phyloP scores from a whole-genome alignment of 2,329 filamentous ascomycete species.

The Alternaria gansuensis region DNA sequence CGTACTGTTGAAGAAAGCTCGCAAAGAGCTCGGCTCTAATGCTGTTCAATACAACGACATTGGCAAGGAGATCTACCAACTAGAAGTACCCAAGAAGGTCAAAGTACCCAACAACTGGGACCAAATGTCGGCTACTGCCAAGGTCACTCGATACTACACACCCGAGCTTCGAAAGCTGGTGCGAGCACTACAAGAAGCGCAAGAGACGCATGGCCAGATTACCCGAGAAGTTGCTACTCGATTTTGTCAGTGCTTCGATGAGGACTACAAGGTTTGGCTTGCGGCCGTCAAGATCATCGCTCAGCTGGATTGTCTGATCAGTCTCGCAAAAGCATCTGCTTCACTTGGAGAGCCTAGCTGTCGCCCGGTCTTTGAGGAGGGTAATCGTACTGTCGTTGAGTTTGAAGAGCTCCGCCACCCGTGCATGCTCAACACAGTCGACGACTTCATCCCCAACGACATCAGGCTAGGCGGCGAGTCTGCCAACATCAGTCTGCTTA shows the following conservation, averaged over 20 bases:
- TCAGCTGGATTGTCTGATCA: slow-evolving; percentile 94
- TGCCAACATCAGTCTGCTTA: slow-evolving; percentile 88
- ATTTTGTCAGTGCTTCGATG: slow-evolving; percentile 88
- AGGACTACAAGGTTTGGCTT: slow-evolving; percentile 85
- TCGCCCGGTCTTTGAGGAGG: slow-evolving; percentile 85
- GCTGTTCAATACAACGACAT: slow-evolving; percentile 70
- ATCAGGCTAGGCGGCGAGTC: slow-evolving; percentile 82
- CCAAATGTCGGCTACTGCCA: slow-evolving; percentile 93
- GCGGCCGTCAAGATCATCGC: slow-evolving; percentile 88
- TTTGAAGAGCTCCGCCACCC: slow-evolving; percentile 93
- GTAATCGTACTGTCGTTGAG: slow-evolving; percentile 85
- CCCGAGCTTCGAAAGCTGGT: slow-evolving; percentile 82
- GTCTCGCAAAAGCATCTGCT: slow-evolving; percentile 86
- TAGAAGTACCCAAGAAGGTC: slow-evolving; percentile 85
- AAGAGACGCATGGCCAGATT: slow-evolving; percentile 92
- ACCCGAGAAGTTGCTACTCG: slow-evolving; percentile 83
- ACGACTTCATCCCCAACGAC: slow-evolving; percentile 97
- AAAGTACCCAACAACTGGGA: slow-evolving; percentile 91
- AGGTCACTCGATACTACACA: slow-evolving; percentile 94
- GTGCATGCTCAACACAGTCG: slow-evolving; percentile 87
- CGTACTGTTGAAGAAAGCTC: slow-evolving; percentile 73
- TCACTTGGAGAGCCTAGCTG: slow-evolving; percentile 87
- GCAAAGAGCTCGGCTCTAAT: slow-evolving; percentile 76
- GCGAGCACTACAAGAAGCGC: slow-evolving; percentile 87
- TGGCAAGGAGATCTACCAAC: slow-evolving; percentile 96